A percentile compares a stretch with the other conserved stretches of the same genome.
phyloP scores from a whole-genome alignment of 768 basidiomycete genomes.

The Lactarius vividus region DNA sequence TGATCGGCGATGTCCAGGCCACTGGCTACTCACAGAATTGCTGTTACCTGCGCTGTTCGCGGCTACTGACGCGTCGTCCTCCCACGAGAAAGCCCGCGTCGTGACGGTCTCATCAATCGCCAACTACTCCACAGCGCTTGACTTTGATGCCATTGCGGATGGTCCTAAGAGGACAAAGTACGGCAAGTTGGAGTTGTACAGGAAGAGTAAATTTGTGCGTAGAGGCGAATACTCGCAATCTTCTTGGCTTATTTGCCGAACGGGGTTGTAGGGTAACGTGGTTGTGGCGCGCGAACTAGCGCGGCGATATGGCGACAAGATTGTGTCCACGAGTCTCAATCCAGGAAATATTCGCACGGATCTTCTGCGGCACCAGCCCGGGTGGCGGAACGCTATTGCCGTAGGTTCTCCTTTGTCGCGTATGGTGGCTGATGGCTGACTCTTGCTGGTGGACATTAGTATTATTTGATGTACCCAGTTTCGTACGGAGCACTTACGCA shows the following conservation, averaged over 20 bases:
- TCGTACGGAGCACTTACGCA: constrained; percentile 41
- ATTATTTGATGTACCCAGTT: not conserved
- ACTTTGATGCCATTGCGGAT: constrained; percentile 41
- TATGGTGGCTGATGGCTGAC: not conserved
- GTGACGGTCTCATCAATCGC: constrained; percentile 46
- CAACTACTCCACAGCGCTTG: constrained; percentile 36
- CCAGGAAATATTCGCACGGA: constrained; percentile 33
- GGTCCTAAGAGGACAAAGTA: constrained; percentile 28
- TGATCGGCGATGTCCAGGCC: constrained; percentile 40
- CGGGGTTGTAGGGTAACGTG: constrained; percentile 37
- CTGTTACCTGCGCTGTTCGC: constrained; percentile 48
- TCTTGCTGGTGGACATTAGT: not conserved
- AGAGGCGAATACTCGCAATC: no score
- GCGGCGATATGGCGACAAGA: constrained; percentile 44
- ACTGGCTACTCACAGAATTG: constrained; percentile 55
- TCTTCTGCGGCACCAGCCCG: constrained; percentile 14
- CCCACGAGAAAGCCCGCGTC: constrained; percentile 44
- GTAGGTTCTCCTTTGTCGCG: not conserved
- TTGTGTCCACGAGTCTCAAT: constrained; percentile 46
- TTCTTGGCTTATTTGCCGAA: not conserved
- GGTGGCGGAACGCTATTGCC: not conserved
- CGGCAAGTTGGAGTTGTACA: constrained; percentile 26
- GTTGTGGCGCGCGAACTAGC: constrained; percentile 47
- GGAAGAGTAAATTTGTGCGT: constrained; percentile 47
- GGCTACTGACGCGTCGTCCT: constrained; percentile 39